These are phyloP conservation scores for Pyrus hybrid DNA, from an alignment of 331 rosid species.

Conservation along the genomic window DNA sequence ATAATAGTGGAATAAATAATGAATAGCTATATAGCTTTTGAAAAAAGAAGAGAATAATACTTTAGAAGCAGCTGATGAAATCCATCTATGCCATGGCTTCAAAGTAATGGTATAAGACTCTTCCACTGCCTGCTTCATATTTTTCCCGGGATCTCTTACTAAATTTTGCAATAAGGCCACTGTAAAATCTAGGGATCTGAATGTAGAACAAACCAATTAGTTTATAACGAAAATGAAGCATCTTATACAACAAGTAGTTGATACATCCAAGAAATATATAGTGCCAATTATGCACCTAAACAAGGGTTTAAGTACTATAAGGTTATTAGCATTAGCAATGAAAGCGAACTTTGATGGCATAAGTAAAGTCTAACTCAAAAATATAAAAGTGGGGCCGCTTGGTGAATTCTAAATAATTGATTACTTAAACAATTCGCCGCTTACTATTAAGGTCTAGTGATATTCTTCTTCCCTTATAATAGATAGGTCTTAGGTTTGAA, in stretches of 20 bases:
- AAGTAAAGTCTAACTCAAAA: not conserved
- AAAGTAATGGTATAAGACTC: conserved; percentile 61
- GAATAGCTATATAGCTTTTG: not conserved
- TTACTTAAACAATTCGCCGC: too few relatives aligned
- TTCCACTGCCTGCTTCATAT: conserved; percentile 66
- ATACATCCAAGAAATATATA: not conserved
- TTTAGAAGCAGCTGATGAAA: conserved; percentile 81
- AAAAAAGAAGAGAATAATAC: conserved; percentile 22
- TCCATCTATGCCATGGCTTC: conserved; percentile 93
- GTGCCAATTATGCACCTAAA: not conserved
- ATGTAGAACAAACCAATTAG: not conserved
- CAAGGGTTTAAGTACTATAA: not conserved
- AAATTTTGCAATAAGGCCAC: conserved; percentile 40
- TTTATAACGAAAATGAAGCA: not conserved
- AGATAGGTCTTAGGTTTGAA: fast-evolving
- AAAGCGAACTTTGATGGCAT: not conserved
- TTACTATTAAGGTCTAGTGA: too few relatives aligned
- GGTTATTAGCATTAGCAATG: not conserved
- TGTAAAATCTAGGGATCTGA: conserved; percentile 71
- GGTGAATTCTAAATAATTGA: too few relatives aligned
- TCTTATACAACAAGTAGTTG: not conserved
- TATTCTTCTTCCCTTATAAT: too few relatives aligned
- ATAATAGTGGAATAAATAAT: too few relatives aligned
- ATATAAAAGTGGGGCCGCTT: not conserved
- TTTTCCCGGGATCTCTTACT: conserved; percentile 39